Percentiles rank a stretch among this genome's conserved stretches.
phyloP scores from a whole-genome alignment of 2,329 filamentous ascomycete species.

The Mycogone perniciosa region DNA sequence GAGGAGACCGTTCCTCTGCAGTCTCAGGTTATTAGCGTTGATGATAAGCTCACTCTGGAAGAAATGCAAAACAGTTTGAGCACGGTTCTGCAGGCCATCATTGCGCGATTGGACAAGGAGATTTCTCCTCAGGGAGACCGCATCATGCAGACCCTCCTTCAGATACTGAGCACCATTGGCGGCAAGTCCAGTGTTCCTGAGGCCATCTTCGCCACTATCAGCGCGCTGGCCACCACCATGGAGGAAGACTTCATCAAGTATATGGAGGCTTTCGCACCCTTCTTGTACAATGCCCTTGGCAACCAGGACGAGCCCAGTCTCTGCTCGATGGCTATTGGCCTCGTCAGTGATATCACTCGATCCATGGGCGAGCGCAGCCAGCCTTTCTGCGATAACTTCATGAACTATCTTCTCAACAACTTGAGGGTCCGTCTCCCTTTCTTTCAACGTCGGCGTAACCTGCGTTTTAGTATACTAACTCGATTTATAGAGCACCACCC shows the following conservation, averaged over 20 bases:
- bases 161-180: conserved; percentile 69
- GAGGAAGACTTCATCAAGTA: conserved; percentile 94
- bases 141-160: conserved; percentile 85
- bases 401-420: conserved; percentile 96
- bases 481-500: conserved; percentile 59
- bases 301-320: conserved; percentile 94
- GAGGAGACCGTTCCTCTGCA: conserved; percentile 87
- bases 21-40: conserved; percentile 88
- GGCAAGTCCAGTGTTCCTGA: conserved; percentile 92
- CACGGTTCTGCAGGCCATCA: conserved; percentile 85
- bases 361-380: conserved; percentile 85
- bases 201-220: conserved; percentile 85
- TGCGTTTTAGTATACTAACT: conserved; percentile 1
- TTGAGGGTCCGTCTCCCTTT: conserved; percentile 55
- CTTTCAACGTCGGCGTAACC: background rate
- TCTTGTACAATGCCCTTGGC: conserved; percentile 85
- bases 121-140: conserved; percentile 84
- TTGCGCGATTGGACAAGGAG: conserved; percentile 85
- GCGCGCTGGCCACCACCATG: conserved; percentile 82
- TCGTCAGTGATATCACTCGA: conserved; percentile 93
- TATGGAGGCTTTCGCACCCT: conserved; percentile 91
- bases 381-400: conserved; percentile 93
- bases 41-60: conserved; percentile 91
- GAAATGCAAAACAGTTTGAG: conserved; percentile 96
- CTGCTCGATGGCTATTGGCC: conserved; percentile 94